These are phyloP conservation scores for Globisporangium cederbergense DNA, from an alignment of 352 stramenopile genomes.

Conservation along the genomic window DNA sequence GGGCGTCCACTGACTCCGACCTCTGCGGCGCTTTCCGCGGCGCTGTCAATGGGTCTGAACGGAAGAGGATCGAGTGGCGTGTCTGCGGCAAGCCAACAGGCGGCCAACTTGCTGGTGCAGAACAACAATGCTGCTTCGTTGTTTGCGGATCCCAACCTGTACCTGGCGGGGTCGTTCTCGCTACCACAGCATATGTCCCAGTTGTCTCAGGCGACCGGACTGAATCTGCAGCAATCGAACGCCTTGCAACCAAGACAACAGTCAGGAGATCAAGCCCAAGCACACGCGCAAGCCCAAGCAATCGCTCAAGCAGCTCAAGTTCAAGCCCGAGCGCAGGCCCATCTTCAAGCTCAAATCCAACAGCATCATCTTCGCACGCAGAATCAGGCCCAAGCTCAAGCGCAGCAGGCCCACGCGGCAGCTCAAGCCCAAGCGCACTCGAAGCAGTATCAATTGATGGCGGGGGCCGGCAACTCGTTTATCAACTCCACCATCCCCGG, in stretches of 20 bases:
- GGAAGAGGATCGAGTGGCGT: slow-evolving; percentile 27
- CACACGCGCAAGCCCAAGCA: slow-evolving; percentile 43
- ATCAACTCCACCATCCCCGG: slow-evolving; percentile 45
- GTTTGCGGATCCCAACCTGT: slow-evolving; percentile 65
- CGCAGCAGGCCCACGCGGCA: slow-evolving; percentile 17
- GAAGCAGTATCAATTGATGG: slow-evolving; percentile 70
- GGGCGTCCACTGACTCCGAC: slow-evolving; percentile 26
- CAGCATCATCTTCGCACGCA: slow-evolving; percentile 18
- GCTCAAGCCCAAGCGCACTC: slow-evolving; percentile 36
- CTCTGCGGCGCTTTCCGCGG: slow-evolving; percentile 29
- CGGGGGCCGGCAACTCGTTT: slow-evolving; percentile 38
- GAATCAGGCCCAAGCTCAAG: slow-evolving; percentile 23
- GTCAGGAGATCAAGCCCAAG: slow-evolving; percentile 27
- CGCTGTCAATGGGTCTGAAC: slow-evolving; percentile 27
- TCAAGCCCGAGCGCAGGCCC: slow-evolving; percentile 26
- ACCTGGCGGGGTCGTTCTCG: slow-evolving; percentile 55
- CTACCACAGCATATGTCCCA: slow-evolving; percentile 52
- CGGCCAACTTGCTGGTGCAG: slow-evolving; percentile 47
- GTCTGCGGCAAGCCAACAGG: slow-evolving; percentile 44
- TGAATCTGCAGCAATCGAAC: slow-evolving; percentile 58
- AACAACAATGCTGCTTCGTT: slow-evolving; percentile 50
- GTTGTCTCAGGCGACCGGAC: slow-evolving; percentile 19
- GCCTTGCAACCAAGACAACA: slow-evolving; percentile 36
- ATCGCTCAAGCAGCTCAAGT: slow-evolving; percentile 38
- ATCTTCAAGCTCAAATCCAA: slow-evolving; percentile 21